These are phyloP conservation scores for Barnettozyma populi DNA, from an alignment of 805 yeast genomes.

Conservation along the genomic window DNA sequence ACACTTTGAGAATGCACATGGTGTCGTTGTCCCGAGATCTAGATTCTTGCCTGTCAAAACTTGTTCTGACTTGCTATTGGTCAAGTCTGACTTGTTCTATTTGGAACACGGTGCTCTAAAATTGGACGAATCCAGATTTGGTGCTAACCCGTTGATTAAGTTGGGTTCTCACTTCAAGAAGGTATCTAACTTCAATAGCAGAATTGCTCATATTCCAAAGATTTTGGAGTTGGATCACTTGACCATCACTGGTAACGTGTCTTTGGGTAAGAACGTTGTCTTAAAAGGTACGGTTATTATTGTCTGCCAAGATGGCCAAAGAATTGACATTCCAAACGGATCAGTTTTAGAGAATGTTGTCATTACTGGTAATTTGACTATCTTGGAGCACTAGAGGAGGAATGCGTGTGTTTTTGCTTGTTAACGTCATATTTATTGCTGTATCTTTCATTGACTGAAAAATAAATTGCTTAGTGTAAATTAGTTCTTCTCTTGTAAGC, in stretches of 20 bases:
- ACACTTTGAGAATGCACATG: constrained; percentile 91
- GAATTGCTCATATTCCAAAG: constrained; percentile 94
- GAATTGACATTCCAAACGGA: constrained; percentile 96
- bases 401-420: not conserved
- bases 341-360: constrained; percentile 93
- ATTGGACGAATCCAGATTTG: constrained; percentile 80
- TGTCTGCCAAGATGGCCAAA: constrained; percentile 95
- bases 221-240: constrained; percentile 95
- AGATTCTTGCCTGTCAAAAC: constrained; percentile 98
- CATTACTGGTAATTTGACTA: constrained; percentile 92
- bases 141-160: constrained; percentile 89
- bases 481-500: not conserved
- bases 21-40: constrained; percentile 97
- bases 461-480: not conserved
- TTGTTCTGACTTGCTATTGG: constrained; percentile 88
- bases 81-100: constrained; percentile 89
- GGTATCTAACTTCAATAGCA: constrained; percentile 82
- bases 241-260: constrained; percentile 95
- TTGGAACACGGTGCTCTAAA: constrained; percentile 88
- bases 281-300: constrained; percentile 96
- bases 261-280: constrained; percentile 81
- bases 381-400: constrained; percentile 79
- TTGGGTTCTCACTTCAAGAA: constrained; percentile 96
- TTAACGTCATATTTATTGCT: not conserved
- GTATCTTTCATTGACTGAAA: not conserved